Conservation (phyloP, 108 stramenopile species). For the Nitzschia palea region DNA sequence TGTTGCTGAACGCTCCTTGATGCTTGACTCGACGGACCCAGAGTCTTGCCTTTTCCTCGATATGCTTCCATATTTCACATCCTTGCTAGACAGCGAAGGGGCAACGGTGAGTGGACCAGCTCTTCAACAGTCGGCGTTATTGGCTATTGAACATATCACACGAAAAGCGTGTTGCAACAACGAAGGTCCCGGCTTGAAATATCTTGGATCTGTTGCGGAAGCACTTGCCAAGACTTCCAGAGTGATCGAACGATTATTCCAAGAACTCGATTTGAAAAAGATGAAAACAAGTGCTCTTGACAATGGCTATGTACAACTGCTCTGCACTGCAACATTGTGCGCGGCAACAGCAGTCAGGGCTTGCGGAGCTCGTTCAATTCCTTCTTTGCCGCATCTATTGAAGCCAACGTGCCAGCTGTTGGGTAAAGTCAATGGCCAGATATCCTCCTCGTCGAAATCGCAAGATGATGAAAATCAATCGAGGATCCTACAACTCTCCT, state of each 20-base stretch:
- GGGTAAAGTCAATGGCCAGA: slow-evolving; percentile 34
- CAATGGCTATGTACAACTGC: slow-evolving; percentile 12
- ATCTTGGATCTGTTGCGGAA: slow-evolving; percentile 4
- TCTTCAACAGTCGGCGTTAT: slow-evolving; percentile 62
- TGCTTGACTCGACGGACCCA: slow-evolving; percentile 42
- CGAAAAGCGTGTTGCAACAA: slow-evolving; percentile 13
- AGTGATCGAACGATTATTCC: neutral
- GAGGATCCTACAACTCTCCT: slow-evolving; percentile 52
- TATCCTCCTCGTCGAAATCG: slow-evolving; percentile 12
- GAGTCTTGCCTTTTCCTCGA: slow-evolving; percentile 78
- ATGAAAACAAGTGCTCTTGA: neutral
- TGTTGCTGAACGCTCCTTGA: slow-evolving; percentile 62
- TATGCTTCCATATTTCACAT: slow-evolving; percentile 63
- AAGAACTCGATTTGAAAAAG: neutral
- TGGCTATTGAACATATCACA: slow-evolving; percentile 66
- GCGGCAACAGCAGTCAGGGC: slow-evolving; percentile 59
- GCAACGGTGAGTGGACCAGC: slow-evolving; percentile 30
- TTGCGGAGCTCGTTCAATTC: slow-evolving; percentile 59
- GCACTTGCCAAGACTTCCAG: slow-evolving; percentile 13
- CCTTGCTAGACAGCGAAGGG: slow-evolving; percentile 21
- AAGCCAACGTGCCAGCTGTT: slow-evolving; percentile 52
- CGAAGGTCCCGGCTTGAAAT: slow-evolving; percentile 1
- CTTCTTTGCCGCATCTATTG: slow-evolving; percentile 61
- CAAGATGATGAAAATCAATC: slow-evolving; percentile 15
- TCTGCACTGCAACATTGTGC: slow-evolving; percentile 57